phyloP scores from a whole-genome alignment of 2,329 filamentous ascomycete species.

The Epichloe brachyelytri region DNA sequence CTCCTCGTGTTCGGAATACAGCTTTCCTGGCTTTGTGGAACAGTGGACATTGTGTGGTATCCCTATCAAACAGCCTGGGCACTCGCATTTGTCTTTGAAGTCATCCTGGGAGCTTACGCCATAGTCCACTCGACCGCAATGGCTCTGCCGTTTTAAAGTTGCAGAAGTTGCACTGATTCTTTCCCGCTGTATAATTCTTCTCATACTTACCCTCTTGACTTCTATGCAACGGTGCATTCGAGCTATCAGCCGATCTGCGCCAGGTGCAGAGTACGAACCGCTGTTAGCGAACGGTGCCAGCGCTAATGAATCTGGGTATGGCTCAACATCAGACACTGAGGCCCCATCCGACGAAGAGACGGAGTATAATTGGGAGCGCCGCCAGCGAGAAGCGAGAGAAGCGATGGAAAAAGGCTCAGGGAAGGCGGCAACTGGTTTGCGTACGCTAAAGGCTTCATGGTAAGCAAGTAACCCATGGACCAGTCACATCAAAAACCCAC shows the following conservation, averaged over 20 bases:
- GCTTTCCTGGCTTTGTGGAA: slow-evolving; percentile 39
- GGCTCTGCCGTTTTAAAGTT: slow-evolving; percentile 9
- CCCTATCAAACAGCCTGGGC: slow-evolving; percentile 51
- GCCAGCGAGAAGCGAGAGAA: slow-evolving; percentile 39
- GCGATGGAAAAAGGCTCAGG: slow-evolving; percentile 53
- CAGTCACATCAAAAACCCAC: not conserved
- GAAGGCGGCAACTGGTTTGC: slow-evolving; percentile 65
- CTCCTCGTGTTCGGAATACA: slow-evolving; percentile 52
- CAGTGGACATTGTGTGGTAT: slow-evolving; percentile 42
- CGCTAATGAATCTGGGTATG: slow-evolving; percentile 24
- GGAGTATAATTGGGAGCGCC: slow-evolving; percentile 43
- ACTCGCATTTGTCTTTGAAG: slow-evolving; percentile 44
- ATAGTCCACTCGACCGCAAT: slow-evolving; percentile 3
- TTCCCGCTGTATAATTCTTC: slow-evolving; percentile 10
- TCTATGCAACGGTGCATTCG: slow-evolving; percentile 15
- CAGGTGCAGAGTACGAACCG: slow-evolving; percentile 46
- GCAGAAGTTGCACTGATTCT: slow-evolving; percentile 13
- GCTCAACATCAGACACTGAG: slow-evolving; percentile 27
- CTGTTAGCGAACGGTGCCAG: slow-evolving; percentile 30
- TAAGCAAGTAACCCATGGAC: slow-evolving; percentile 14
- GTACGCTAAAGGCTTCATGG: slow-evolving; percentile 61
- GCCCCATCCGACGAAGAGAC: slow-evolving; percentile 24
- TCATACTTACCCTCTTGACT: slow-evolving; percentile 19
- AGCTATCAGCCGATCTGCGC: slow-evolving; percentile 10
- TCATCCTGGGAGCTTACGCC: slow-evolving; percentile 25